Evolutionary conservation across 345 rosid species (phyloP), one percentile per base, ranked within the genome.

Genomic region (Noccaea caerulescens): DNA sequence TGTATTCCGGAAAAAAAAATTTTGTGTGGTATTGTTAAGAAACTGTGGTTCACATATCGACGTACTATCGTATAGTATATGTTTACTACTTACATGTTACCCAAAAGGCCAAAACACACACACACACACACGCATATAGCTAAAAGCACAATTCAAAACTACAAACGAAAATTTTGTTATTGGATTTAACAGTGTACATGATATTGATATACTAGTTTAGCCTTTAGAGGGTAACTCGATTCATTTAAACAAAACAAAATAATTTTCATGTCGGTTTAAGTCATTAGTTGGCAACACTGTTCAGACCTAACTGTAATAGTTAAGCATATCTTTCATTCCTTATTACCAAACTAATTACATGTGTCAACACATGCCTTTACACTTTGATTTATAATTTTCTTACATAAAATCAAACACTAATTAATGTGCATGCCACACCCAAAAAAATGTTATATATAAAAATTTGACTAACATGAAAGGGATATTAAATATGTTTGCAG

Each of bases 301-400:
- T 55, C 23, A 37, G 58, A 72, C 76, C 76, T 65, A 72, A 75
- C 27, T 33, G 46, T 36, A 74, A 67, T 58, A 66, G 68, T 74
- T 75, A 69, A 75, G 74, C 33, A 67, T 75, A 68, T 75, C 47
- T 58, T 72, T 59, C 68, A 59, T 50, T 62, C 47, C 20, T 65
- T 7, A 44, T 50, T 33, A 75, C 75, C 69, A 63, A 76, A 69
- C 69, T 47, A 69, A 39, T 58, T 60, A 62, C 64, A 61, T 52
- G 64, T 42, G 75, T 73, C 67, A 58, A 49, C 72, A 58, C 60
- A 58, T 66, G 72, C 41, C 59, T 38, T 56, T 41, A 66, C 53
- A 38, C 27, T 27, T 44, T 20, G 9, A 49, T 73, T 49, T 27
- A 33, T 66, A 49, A 46, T 32, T 25, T 32, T 47, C 47, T 41